A percentile compares a stretch with the other conserved stretches of the same genome.
phyloP scores from a whole-genome alignment of 495 filamentous ascomycete species.

The Hypomontagnella monticulosa region DNA sequence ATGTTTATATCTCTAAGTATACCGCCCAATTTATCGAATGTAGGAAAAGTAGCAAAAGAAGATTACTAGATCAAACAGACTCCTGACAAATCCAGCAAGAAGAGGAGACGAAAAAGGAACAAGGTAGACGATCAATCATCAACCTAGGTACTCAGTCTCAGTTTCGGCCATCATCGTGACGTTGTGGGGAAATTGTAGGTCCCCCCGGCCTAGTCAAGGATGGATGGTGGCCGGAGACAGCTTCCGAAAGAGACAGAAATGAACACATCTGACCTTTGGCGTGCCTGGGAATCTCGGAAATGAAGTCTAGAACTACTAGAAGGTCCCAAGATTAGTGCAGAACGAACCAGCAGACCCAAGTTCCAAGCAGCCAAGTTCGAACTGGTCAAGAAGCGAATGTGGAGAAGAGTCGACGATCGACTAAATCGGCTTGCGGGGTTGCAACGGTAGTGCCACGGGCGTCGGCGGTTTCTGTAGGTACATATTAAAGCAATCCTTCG shows the following conservation, averaged over 20 bases:
- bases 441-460: slow-evolving; percentile 17
- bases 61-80: slow-evolving; percentile 8
- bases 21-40: neutral
- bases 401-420: slow-evolving; percentile 36
- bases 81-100: slow-evolving; percentile 9
- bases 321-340: slow-evolving; percentile 13
- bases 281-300: slow-evolving; percentile 24
- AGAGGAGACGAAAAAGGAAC: slow-evolving; percentile 5
- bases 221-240: slow-evolving; percentile 34
- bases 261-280: slow-evolving; percentile 14
- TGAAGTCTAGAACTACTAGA: slow-evolving; percentile 39
- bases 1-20: slow-evolving; percentile 9
- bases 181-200: slow-evolving; percentile 34
- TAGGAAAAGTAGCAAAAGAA: neutral
- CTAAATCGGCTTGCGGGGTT: slow-evolving; percentile 36
- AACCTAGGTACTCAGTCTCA: slow-evolving; percentile 12
- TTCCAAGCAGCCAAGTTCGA: slow-evolving; percentile 21
- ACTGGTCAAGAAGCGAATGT: slow-evolving; percentile 25
- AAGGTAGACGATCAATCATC: slow-evolving; percentile 17
- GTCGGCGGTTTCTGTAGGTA: slow-evolving; percentile 32
- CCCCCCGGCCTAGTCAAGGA: slow-evolving; percentile 18
- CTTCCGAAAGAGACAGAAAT: slow-evolving; percentile 33
- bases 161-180: slow-evolving; percentile 37
- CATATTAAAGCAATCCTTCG: slow-evolving; percentile 35
- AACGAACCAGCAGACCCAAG: slow-evolving; percentile 19